Evolutionary conservation across 768 basidiomycete genomes (phyloP).

Genomic region (Mycena metata): DNA sequence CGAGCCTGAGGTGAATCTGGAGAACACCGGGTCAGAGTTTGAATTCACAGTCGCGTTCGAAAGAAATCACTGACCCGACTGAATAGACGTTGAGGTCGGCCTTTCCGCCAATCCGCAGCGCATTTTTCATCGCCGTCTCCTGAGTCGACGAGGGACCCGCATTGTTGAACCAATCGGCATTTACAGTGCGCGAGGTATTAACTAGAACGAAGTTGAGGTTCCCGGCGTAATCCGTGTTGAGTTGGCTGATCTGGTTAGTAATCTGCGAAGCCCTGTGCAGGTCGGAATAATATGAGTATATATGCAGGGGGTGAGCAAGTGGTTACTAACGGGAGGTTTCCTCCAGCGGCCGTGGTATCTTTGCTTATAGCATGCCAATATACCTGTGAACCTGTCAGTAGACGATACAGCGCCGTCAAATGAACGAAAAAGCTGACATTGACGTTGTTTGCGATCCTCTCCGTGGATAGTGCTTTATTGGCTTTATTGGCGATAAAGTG

Average conservation of each 20-base stretch:
- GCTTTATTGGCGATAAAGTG: too few species aligned
- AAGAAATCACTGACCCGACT: conserved; percentile 58
- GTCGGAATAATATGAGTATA: too few species aligned
- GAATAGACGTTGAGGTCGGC: conserved; percentile 64
- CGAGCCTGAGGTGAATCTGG: conserved; percentile 53
- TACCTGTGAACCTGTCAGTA: conserved; percentile 34
- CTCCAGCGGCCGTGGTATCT: conserved; percentile 50
- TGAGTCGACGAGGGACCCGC: conserved; percentile 50
- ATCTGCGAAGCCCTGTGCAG: conserved; percentile 55
- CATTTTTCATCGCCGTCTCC: conserved; percentile 64
- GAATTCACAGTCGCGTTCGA: too few species aligned
- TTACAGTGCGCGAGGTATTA: conserved; percentile 58
- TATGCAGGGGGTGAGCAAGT: not conserved
- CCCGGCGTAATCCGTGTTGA: conserved; percentile 58
- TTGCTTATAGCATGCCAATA: conserved; percentile 53
- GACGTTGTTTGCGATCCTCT: not conserved
- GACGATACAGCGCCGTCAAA: not conserved
- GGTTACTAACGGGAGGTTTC: conserved; percentile 56
- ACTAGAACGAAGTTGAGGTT: conserved; percentile 58
- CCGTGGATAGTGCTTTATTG: not conserved
- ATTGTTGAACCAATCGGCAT: conserved; percentile 62
- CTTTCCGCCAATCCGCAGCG: conserved; percentile 57
- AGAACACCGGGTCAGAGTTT: not conserved
- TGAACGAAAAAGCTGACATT: not conserved
- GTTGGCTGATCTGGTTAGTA: conserved; percentile 54